Evolutionary conservation across 306 rosid species (phyloP).

Genomic region (Senna siamea): DNA sequence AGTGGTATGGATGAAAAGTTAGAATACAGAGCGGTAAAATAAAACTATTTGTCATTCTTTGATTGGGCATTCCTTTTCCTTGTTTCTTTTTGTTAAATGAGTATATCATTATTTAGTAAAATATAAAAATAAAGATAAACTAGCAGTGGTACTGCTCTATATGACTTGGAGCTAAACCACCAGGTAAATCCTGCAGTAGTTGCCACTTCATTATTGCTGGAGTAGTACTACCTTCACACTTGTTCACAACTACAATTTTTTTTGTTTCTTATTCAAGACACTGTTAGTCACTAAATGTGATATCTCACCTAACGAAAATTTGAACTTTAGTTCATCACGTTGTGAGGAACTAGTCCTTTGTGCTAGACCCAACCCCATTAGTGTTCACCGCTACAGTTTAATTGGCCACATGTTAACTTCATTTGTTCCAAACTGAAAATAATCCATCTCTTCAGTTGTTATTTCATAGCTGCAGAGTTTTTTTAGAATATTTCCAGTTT

Average conservation of each 20-base stretch:
- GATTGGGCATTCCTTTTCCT: background rate
- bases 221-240: background rate
- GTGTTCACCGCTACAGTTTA: too few relatives aligned
- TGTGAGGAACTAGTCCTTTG: too few relatives aligned
- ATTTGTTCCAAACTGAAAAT: background rate
- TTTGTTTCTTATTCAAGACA: too few relatives aligned
- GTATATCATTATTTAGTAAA: background rate
- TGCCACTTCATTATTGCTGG: background rate
- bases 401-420: background rate
- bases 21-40: background rate
- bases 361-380: too few relatives aligned
- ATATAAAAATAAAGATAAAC: background rate
- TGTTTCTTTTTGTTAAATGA: background rate
- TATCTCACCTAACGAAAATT: too few relatives aligned
- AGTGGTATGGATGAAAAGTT: background rate
- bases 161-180: background rate
- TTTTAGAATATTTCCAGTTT: too few relatives aligned
- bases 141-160: background rate
- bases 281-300: too few relatives aligned
- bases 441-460: background rate
- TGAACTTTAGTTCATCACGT: too few relatives aligned
- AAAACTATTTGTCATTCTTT: conserved; percentile 6
- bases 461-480: too few relatives aligned
- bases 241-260: too few relatives aligned
- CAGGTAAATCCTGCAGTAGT: background rate